A percentile compares a stretch with the other conserved stretches of the same genome.
phyloP scores from a whole-genome alignment of 2,329 filamentous ascomycete species.

The Colletotrichum neosansevieriae region DNA sequence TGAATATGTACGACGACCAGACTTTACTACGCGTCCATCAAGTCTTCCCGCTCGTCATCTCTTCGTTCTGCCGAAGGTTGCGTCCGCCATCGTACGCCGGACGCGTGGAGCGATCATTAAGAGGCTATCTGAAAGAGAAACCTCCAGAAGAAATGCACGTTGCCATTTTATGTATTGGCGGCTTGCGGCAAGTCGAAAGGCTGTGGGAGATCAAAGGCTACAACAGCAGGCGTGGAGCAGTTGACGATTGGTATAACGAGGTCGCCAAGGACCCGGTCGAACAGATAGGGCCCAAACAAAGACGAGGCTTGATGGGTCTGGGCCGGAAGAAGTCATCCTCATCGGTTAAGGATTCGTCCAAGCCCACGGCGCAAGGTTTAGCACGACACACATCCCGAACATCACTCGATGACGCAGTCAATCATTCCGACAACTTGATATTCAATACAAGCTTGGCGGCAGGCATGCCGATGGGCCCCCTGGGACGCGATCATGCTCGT shows the following conservation, averaged over 20 bases:
- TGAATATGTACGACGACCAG: conserved; percentile 74
- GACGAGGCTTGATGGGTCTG: conserved; percentile 65
- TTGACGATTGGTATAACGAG: conserved; percentile 70
- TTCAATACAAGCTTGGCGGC: conserved; percentile 70
- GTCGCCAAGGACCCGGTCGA: conserved; percentile 61
- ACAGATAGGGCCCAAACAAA: conserved; percentile 57
- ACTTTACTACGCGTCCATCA: conserved; percentile 73
- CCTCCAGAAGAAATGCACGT: conserved; percentile 73
- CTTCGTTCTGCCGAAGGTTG: conserved; percentile 72
- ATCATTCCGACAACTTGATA: conserved; percentile 48
- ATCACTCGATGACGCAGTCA: conserved; percentile 17
- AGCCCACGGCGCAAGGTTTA: conserved; percentile 36
- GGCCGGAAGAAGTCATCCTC: conserved; percentile 69
- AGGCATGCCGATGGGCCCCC: conserved; percentile 72
- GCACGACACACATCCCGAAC: conserved; percentile 21
- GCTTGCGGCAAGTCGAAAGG: conserved; percentile 71
- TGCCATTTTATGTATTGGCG: conserved; percentile 70
- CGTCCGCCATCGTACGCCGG: conserved; percentile 75
- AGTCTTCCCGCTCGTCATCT: conserved; percentile 73
- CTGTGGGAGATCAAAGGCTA: conserved; percentile 77
- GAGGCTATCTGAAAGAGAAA: conserved; percentile 73
- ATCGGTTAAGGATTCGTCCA: conserved; percentile 49
- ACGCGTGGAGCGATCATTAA: conserved; percentile 70
- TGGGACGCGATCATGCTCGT: conserved; percentile 63
- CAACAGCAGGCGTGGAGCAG: conserved; percentile 68